Evolutionary conservation across 2,329 filamentous ascomycete genomes (phyloP), one percentile per base, ranked within the genome.

Genomic region (Monosporascus sp.): DNA sequence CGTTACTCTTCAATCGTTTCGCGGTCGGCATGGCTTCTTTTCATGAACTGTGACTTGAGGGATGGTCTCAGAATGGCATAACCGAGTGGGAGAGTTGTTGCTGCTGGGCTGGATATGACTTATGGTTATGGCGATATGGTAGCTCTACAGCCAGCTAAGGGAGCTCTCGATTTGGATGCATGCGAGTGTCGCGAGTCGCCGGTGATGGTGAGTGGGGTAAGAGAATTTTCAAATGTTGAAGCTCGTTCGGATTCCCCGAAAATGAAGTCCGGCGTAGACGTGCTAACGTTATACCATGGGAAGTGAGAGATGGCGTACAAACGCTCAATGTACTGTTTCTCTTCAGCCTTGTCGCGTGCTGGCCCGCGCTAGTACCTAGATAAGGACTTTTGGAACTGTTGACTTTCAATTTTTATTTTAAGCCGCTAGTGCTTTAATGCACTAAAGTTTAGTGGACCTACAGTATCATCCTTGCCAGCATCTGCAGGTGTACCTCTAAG

Each of bases 1-100:
- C 71, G 62, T 72, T 72, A 68, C 75, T 77, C 70, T 78, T 82
- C 59, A 79, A 75, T 66, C 81, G 76, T 71, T 84, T 84, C 57
- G 80, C 78, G 60, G 74, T 81, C 62, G 81, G 80, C 81, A 84
- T 83, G 45, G 58, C 58, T 54, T 55, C 11, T 8, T 6, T 22
- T 34, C 11, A 14, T 34, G 31, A 34, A 20, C n/a, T 6, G 20
- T 20, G 41, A 22, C 20, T 3, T 20, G 17, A 14, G 20, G 2
- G 41, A 44, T 15, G 20, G 22, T 15, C n/a, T 9, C 18, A 20
- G 22, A 20, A 42, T 20, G 39, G 2, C 39, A 20, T 14, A 31
- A 31, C 27, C 27, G 27, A 31, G 27, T 14, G 9, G 27, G 27
- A 34, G 31, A 34, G 9, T 34, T 2, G 31, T 14, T 31, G 9